Evolutionary conservation across 2,329 filamentous ascomycete genomes (phyloP).

Genomic region (Blumeria hordei): DNA sequence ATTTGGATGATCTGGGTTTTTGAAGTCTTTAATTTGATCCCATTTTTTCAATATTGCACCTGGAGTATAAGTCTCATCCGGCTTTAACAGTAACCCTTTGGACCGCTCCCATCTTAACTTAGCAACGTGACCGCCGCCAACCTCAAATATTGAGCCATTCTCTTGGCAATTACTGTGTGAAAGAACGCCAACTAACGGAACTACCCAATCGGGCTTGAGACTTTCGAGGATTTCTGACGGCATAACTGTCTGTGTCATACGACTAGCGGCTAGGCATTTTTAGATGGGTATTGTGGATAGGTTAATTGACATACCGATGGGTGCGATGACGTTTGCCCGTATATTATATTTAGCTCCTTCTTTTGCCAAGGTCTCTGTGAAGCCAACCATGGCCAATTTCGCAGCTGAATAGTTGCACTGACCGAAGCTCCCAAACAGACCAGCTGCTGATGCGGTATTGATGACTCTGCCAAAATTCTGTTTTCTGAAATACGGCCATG

Average conservation of each 20-base stretch:
- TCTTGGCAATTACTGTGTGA: conserved; percentile 66
- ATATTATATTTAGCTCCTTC: conserved; percentile 98
- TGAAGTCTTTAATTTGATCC: conserved; percentile 71
- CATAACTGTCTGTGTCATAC: conserved; percentile 92
- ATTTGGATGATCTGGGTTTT: conserved; percentile 54
- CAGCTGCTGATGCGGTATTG: conserved; percentile 90
- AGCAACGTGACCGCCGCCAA: conserved; percentile 73
- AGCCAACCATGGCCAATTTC: conserved; percentile 85
- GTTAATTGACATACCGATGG: conserved; percentile 26
- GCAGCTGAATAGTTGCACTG: conserved; percentile 94
- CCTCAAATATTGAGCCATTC: conserved; percentile 79
- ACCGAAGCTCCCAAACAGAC: conserved; percentile 85
- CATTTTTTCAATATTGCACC: conserved; percentile 75
- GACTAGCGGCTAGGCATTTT: conserved; percentile 43
- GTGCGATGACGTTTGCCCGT: conserved; percentile 78
- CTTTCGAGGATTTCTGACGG: conserved; percentile 68
- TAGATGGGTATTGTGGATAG: conserved; percentile 3
- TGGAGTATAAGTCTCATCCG: conserved; percentile 70
- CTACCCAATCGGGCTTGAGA: conserved; percentile 72
- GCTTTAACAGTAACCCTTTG: conserved; percentile 67
- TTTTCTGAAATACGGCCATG: conserved; percentile 95
- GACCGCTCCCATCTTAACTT: conserved; percentile 93
- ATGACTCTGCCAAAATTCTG: conserved; percentile 95
- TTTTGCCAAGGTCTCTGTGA: conserved; percentile 94
- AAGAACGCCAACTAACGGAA: conserved; percentile 72